Percentiles rank a stretch among this genome's conserved stretches.
Evolutionary conservation across 2,329 filamentous ascomycete species (phyloP).

Genomic region (Colletotrichum shisoi): DNA sequence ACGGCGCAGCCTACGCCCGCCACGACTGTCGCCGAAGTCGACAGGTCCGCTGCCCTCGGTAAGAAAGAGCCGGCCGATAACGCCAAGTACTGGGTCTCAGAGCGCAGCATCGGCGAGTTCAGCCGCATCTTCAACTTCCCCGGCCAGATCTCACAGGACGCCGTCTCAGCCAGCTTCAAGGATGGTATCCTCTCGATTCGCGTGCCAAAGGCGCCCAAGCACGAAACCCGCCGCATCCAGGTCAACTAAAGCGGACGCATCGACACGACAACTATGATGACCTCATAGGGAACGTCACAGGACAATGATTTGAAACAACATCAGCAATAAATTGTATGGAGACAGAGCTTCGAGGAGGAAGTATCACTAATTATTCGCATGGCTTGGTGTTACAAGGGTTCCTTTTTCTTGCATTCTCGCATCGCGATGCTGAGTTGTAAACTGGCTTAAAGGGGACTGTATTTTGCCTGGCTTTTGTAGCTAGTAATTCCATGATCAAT

Average conservation of each 20-base stretch:
- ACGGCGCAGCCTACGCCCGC: constrained; percentile 42
- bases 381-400: constrained; percentile 15
- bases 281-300: neutral
- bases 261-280: too few relatives aligned
- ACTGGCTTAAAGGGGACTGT: neutral
- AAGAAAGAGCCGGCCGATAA: constrained; percentile 47
- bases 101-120: constrained; percentile 73
- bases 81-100: constrained; percentile 74
- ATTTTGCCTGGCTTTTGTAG: constrained; percentile 2
- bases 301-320: constrained; percentile 14
- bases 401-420: neutral
- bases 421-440: neutral
- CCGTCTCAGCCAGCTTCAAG: constrained; percentile 68
- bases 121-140: constrained; percentile 74
- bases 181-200: constrained; percentile 70
- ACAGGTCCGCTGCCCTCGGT: constrained; percentile 43
- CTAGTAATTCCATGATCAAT: neutral
- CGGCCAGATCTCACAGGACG: constrained; percentile 67
- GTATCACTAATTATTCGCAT: constrained; percentile 5
- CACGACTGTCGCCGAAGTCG: constrained; percentile 47
- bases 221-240: constrained; percentile 62
- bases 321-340: neutral
- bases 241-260: constrained; percentile 54
- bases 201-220: constrained; percentile 72
- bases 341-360: neutral